A percentile compares a stretch with the other conserved stretches of the same genome.
These are phyloP conservation scores for Teratosphaeriaceae sp. DNA, from an alignment of 2,329 filamentous ascomycete genomes.

Conservation along the genomic window DNA sequence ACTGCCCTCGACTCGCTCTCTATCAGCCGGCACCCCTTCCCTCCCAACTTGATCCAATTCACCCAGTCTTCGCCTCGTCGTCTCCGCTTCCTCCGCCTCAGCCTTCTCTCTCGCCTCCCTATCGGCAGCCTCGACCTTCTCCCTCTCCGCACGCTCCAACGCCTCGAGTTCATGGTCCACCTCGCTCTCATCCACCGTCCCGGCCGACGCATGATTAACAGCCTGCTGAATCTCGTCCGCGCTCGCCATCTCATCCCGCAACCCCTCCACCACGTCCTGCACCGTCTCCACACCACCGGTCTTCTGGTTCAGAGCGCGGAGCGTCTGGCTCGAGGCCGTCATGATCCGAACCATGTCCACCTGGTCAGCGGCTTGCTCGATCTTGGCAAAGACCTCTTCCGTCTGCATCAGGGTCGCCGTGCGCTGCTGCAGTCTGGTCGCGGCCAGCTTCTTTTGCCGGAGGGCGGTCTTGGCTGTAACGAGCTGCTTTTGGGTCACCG, in stretches of 20 bases:
- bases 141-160: conserved; percentile 50
- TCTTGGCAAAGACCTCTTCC: conserved; percentile 73
- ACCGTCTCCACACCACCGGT: conserved; percentile 71
- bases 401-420: conserved; percentile 71
- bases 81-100: conserved; percentile 45
- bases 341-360: conserved; percentile 78
- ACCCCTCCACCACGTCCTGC: conserved; percentile 64
- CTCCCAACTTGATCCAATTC: conserved; percentile 17
- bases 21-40: not conserved
- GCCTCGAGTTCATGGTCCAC: conserved; percentile 82
- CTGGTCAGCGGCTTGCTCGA: conserved; percentile 80
- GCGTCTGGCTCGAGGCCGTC: conserved; percentile 66
- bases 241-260: conserved; percentile 72
- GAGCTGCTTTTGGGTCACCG: conserved; percentile 66
- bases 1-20: not conserved
- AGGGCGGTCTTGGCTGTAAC: conserved; percentile 70
- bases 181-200: conserved; percentile 66
- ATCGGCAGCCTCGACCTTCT: conserved; percentile 50
- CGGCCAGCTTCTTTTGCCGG: conserved; percentile 74
- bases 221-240: conserved; percentile 77
- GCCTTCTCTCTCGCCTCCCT: conserved; percentile 38
- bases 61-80: conserved; percentile 31
- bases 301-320: conserved; percentile 66
- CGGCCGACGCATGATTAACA: conserved; percentile 53
- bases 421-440: conserved; percentile 64